These are phyloP conservation scores for Medicago lupulina DNA, from an alignment of 306 rosid species.

Conservation along the genomic window DNA sequence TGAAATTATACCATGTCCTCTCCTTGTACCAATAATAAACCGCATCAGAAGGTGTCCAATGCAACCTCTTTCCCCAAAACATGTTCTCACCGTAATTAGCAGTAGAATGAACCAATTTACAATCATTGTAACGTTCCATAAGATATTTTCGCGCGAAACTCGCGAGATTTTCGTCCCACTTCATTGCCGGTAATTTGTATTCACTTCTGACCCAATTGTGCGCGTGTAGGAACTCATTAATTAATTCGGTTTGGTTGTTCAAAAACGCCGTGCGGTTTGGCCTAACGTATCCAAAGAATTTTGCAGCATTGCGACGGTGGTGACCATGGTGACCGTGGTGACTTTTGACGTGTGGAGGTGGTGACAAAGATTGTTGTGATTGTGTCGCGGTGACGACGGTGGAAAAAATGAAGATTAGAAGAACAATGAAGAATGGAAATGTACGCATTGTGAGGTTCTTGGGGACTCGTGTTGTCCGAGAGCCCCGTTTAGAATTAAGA, in stretches of 20 bases:
- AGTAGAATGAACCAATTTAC: conserved; percentile 52
- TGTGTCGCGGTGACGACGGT: not conserved
- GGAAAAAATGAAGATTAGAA: not conserved
- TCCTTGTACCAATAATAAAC: conserved; percentile 58
- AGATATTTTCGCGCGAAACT: conserved; percentile 49
- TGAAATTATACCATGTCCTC: conserved; percentile 23
- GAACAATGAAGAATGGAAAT: not conserved
- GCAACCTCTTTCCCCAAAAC: conserved; percentile 54
- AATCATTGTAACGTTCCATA: conserved; percentile 37
- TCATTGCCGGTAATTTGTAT: conserved; percentile 14
- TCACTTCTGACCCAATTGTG: conserved; percentile 57
- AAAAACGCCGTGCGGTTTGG: fast-evolving
- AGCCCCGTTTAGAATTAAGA: conserved; percentile 35
- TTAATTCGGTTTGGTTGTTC: not conserved
- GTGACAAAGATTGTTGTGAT: not conserved
- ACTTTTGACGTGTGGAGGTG: not conserved
- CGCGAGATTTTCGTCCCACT: conserved; percentile 59
- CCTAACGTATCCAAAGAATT: conserved; percentile 35
- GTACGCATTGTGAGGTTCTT: conserved; percentile 19
- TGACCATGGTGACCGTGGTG: not conserved
- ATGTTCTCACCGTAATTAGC: conserved; percentile 63
- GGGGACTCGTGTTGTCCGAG: conserved; percentile 39
- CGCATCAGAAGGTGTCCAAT: conserved; percentile 57
- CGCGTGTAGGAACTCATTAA: conserved; percentile 54
- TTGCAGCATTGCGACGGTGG: conserved; percentile 1